Percentiles rank a stretch among this genome's conserved stretches.
Evolutionary conservation across 345 rosid species (phyloP).

Genomic region (Pseudoturritis turrita): DNA sequence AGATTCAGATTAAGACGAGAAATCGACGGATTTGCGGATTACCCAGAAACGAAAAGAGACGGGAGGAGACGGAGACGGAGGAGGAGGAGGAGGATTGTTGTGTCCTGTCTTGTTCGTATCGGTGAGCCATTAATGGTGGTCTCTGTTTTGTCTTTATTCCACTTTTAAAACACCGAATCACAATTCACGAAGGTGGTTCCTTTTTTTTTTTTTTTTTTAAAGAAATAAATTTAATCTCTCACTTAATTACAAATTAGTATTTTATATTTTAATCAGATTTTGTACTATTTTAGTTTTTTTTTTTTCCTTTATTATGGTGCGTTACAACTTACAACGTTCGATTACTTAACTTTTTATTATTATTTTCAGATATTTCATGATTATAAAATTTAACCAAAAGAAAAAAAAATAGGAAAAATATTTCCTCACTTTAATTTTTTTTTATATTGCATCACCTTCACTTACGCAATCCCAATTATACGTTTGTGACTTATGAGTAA

Average conservation of each 20-base stretch:
- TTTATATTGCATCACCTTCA: background rate
- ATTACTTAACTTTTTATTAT: background rate
- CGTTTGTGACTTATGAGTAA: background rate
- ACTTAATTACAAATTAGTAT: background rate
- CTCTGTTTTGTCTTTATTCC: constrained; percentile 39
- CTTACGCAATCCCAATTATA: background rate
- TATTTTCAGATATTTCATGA: background rate
- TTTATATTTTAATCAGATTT: constrained; percentile 16
- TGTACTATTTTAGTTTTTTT: background rate
- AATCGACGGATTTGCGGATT: background rate
- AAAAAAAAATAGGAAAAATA: background rate
- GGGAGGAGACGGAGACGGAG: constrained; percentile 6
- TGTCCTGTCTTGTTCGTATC: constrained; percentile 36
- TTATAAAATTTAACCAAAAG: background rate
- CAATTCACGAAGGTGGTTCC: constrained; percentile 28
- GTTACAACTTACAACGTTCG: background rate
- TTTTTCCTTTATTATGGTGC: background rate
- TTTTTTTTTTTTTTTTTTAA: background rate
- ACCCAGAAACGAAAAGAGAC: constrained; percentile 14
- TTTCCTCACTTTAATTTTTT: background rate
- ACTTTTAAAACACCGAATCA: constrained; percentile 34
- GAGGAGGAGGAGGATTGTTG: constrained; percentile 14
- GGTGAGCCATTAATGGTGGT: constrained; percentile 39
- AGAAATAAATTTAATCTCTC: background rate
- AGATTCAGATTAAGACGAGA: constrained; percentile 10